Percentiles rank a stretch among this genome's conserved stretches.
Conservation (phyloP, 176 grass and related monocot species). For the Luzula sylvatica region DNA sequence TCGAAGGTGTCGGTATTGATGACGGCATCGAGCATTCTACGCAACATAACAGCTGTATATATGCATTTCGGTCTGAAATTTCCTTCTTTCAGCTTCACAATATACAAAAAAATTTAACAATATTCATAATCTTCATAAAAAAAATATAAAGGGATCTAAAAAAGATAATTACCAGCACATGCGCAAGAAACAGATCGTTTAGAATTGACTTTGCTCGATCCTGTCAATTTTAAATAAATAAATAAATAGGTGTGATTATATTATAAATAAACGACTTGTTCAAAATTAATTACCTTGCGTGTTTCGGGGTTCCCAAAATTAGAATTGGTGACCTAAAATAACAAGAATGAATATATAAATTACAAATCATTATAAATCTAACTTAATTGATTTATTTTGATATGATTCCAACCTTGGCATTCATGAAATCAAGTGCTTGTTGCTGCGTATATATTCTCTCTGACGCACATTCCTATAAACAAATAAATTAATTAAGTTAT, state of each 20-base stretch:
- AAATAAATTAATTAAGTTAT: no score
- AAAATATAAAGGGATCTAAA: not conserved
- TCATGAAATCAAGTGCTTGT: constrained; percentile 69
- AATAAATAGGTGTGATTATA: not conserved
- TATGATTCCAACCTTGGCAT: constrained; percentile 79
- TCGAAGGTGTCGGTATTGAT: constrained; percentile 78
- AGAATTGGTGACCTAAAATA: constrained; percentile 46
- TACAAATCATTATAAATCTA: not conserved
- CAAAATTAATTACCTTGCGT: constrained; percentile 56
- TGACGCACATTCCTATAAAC: constrained; percentile 82
- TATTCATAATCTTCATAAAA: constrained; percentile 13
- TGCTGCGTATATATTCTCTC: constrained; percentile 93
- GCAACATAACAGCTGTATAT: constrained; percentile 84
- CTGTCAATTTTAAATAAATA: constrained; percentile 32
- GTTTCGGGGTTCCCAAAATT: constrained; percentile 31
- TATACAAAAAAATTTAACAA: no score
- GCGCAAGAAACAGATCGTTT: constrained; percentile 77
- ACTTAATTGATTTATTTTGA: not conserved
- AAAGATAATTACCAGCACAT: constrained; percentile 72
- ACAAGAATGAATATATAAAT: not conserved
- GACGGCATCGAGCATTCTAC: constrained; percentile 88
- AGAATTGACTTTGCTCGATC: constrained; percentile 57
- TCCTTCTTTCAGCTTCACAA: constrained; percentile 40
- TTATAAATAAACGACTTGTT: constrained; percentile 3
- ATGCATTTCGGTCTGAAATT: constrained; percentile 79